Evolutionary conservation across 495 filamentous ascomycete genomes (phyloP).

Genomic region (Neurospora tetraspora): DNA sequence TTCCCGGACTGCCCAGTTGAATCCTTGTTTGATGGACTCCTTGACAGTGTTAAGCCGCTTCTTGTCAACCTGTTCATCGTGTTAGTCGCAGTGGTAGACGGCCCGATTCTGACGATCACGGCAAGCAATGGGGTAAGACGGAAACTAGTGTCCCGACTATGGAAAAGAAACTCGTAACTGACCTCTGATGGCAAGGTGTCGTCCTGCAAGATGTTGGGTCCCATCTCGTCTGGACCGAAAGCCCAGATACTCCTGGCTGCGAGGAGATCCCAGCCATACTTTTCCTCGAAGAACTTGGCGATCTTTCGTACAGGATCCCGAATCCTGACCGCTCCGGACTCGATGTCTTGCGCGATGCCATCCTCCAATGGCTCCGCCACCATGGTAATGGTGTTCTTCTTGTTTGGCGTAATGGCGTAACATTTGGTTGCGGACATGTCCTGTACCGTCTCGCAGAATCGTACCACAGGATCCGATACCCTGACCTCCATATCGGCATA

Average conservation of each 20-base stretch:
- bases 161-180: slow-evolving; percentile 24
- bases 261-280: slow-evolving; percentile 93
- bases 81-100: slow-evolving; percentile 10
- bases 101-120: slow-evolving; percentile 6
- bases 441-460: slow-evolving; percentile 97
- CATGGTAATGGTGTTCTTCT: slow-evolving; percentile 99
- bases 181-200: slow-evolving; percentile 82
- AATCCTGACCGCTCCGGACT: slow-evolving; percentile 80
- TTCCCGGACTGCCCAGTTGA: slow-evolving; percentile 91
- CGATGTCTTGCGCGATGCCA: slow-evolving; percentile 92
- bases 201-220: slow-evolving; percentile 93
- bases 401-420: slow-evolving; percentile 94
- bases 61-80: slow-evolving; percentile 59
- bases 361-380: slow-evolving; percentile 90
- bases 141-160: not conserved
- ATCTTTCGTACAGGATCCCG: slow-evolving; percentile 88
- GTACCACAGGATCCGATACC: slow-evolving; percentile 93
- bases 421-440: slow-evolving; percentile 97
- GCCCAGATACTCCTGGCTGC: slow-evolving; percentile 96
- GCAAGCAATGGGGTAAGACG: not conserved
- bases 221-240: slow-evolving; percentile 91
- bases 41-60: slow-evolving; percentile 78
- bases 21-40: slow-evolving; percentile 88
- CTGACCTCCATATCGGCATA: slow-evolving; percentile 99
- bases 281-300: slow-evolving; percentile 94